Base-by-base conservation (phyloP, 2,329 filamentous ascomycete genomes). In the Curvularia spicifera region DNA sequence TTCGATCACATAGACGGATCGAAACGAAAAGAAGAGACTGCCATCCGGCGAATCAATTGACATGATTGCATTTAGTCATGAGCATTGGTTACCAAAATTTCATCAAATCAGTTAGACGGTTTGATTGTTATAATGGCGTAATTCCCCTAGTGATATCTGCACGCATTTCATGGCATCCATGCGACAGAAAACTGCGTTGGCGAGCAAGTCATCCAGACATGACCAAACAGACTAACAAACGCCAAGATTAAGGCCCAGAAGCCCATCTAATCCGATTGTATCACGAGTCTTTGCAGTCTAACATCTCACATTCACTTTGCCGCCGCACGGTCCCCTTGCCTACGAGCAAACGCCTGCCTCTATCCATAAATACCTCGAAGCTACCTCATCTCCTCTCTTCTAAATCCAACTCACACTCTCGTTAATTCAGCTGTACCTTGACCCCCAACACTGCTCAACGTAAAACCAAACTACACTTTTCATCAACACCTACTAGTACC, bases 321-420 rank as follows among this genome's bases (percentile, higher is more conserved):
- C 20, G 15, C 22, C 37, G 53, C 53, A 48, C 53, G 49, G 37
- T 20, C 53, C 57, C 20, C 24, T 24, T 37, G 5, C 13, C 43
- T 39, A 26, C 53, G 6, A 43, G 50, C 57, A 52, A 57, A 59
- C 53, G 44, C 20, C 31, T 18, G 18, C 22, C 4, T 9, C 15
- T n/a, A 10, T 18, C 18, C 26, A 60, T 53, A 57, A 57, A 57
- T 51, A 56, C 7, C 28, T 13, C 15, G 7, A 7, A 51, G 9
- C 26, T n/a, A 22, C 29, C 15, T 37, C 2, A 7, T n/a, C 28
- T 45, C 28, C 29, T 42, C 18, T 51, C 20, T 40, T 28, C 31
- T 42, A 15, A 28, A 56, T 35, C 39, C 37, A 20, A 49, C 6
- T 33, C 46, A 22, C 33, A 51, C 54, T 46, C 28, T 54, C 46